Base-by-base conservation (phyloP, 2,329 filamentous ascomycete genomes). In the Scytalidium lignicola region DNA sequence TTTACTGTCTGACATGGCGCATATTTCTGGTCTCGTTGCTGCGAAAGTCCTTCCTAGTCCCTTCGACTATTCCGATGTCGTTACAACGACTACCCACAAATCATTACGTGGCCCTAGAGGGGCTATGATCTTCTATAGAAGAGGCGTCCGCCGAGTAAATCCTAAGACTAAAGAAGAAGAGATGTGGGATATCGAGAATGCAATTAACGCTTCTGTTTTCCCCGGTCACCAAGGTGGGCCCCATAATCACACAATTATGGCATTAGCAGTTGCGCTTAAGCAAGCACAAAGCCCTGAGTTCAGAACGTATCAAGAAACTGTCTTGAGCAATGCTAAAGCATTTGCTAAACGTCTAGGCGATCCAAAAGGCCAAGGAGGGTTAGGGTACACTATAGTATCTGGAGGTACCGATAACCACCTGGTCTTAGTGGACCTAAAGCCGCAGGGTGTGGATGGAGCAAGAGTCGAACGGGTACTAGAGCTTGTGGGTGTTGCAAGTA, bases 211-310 rank as follows among this genome's bases (percentile, higher is more conserved):
- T 61, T 96, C 92, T 49, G 93, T 99, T 53, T 99, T 99, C 78
- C 93, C 93, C 15, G 93, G 93, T 49, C 93, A 99, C 72, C 93
- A 99, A 70, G 93, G 93, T 66, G 93, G 93, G 20, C 93, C 93
- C 47, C 93, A 99, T 74, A 99, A 99, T 75, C 93, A 99, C 76
- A 99, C 93, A 60, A 99, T 99, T 68, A 95, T 93, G 29, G 93
- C 93, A 41, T 78, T 99, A 22, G 84, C 93, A 18, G 93, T 99
- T 44, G 93, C 93, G 12, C 79, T 99, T 51, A 95, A 96, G 74
- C 93, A 99, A 72, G 90, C 90, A 2, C 89, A 91, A 66, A 83
- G 83, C 5, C 82, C 86, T 44, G 91, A 96, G 65, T 99, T 99
- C 78, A 88, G 86, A 67, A 79, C 87, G 48, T 99, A 99, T 73